phyloP scores from a whole-genome alignment of 179 eudicot genomes.

The Beta corolliflora region DNA sequence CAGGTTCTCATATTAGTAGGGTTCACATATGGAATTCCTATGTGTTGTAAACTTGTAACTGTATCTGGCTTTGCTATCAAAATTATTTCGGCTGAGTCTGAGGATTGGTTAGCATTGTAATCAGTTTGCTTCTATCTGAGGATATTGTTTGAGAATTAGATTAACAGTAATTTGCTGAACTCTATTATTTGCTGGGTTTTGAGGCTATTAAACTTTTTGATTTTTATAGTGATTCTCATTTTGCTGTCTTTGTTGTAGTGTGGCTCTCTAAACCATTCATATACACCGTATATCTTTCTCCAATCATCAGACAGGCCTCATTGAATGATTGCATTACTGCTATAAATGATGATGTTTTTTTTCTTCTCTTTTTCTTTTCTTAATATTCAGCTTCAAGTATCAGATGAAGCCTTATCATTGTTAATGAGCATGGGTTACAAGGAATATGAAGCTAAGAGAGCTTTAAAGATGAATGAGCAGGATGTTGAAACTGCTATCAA shows the following conservation, averaged over 20 bases:
- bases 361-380: neutral
- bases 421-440: slow-evolving; percentile 87
- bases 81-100: neutral
- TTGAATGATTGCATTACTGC: slow-evolving; percentile 8
- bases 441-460: slow-evolving; percentile 71
- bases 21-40: neutral
- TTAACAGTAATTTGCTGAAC: neutral
- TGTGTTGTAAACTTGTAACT: neutral
- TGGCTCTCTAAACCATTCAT: neutral
- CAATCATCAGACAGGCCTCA: neutral
- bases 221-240: too few species aligned
- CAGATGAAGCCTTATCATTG: slow-evolving; percentile 78
- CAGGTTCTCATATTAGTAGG: neutral
- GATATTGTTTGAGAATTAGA: neutral
- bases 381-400: slow-evolving; percentile 79
- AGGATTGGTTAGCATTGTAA: neutral
- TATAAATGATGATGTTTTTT: slow-evolving; percentile 10
- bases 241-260: neutral
- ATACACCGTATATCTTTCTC: neutral
- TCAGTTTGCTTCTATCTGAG: neutral
- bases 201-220: neutral
- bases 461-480: slow-evolving; percentile 79
- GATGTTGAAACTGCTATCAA: slow-evolving; percentile 68
- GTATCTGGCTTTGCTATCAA: slow-evolving; percentile 1
- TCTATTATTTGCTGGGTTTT: neutral